Base-by-base conservation (phyloP, 768 basidiomycete species). In the Boletus sp. region DNA sequence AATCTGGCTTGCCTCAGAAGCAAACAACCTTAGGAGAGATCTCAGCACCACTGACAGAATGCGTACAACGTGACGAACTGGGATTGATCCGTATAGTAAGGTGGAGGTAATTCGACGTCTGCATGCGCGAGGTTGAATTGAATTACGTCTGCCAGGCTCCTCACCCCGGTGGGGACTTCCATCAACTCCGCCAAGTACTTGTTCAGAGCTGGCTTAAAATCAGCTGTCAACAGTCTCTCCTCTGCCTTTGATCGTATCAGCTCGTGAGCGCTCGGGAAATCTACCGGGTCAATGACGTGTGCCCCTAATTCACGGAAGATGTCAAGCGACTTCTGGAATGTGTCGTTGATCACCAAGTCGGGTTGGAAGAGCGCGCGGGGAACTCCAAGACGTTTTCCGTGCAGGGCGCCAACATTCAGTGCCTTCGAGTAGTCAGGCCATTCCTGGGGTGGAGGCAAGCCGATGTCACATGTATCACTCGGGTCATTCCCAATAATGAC, bases 341-440 rank as follows among this genome's bases (percentile, higher is more conserved):
- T 65, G 6, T 75, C 57, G 7, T 73, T 52, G 37, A 74, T 67
- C 18, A 66, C 50, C 8, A 59, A n/a, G 32, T 67, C 40, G 1
- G 63, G 57, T 20, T 57, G 58, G n/a, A 70, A 50, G 50, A 76
- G 70, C 17, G 53, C 56, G 8, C 80, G 73, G 2, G 79, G 77
- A 4, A 81, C 75, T 14, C 81, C 81, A 10, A 82, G 62, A 6
- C 80, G 75, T 48, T 68, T 77, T 47, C 79, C 80, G 15, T 65
- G 61, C 44, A 88, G 67, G 0, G 81, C 81, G 7, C 77, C 67
- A 24, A 58, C 65, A 33, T 77, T 68, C 4, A 88, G 71, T 0
- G 84, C 84, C 56, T 74, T 72, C 1, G 77, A 82, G 63, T 77
- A 89, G 62, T 86, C 77, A 0, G 86, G 86, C 6, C 86, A 75